A percentile compares a stretch with the other conserved stretches of the same genome.
Conservation (phyloP, 1,139 yeast species). For the Taphrina sp. region DNA sequence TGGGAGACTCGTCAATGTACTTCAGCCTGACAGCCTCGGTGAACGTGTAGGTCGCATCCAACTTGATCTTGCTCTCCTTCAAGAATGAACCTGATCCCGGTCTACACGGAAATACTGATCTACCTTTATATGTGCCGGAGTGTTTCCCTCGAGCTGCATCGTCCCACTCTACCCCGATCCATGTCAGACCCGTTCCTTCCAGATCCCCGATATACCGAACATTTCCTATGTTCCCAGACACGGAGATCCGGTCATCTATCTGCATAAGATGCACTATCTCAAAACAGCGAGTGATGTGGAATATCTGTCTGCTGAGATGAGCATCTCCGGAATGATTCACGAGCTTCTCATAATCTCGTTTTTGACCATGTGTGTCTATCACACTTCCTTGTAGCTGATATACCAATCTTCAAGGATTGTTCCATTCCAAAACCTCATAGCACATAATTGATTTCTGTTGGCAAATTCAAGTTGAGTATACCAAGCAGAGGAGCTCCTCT, state of each 20-base stretch:
- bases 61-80: slow-evolving; percentile 8
- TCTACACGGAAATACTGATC: slow-evolving; percentile 49
- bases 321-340: too few relatives aligned
- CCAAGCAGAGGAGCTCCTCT: too few relatives aligned
- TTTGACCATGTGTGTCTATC: too few relatives aligned
- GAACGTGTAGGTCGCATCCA: neutral
- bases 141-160: slow-evolving; percentile 57
- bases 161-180: slow-evolving; percentile 95
- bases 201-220: slow-evolving; percentile 61
- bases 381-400: too few relatives aligned
- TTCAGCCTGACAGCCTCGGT: slow-evolving; percentile 2
- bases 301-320: too few relatives aligned
- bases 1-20: slow-evolving; percentile 8
- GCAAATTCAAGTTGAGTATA: too few relatives aligned
- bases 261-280: too few relatives aligned
- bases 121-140: slow-evolving; percentile 52
- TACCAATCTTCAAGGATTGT: too few relatives aligned
- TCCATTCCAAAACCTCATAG: too few relatives aligned
- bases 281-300: too few relatives aligned
- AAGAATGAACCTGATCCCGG: slow-evolving; percentile 25
- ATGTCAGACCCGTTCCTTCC: slow-evolving; percentile 46
- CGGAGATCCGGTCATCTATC: slow-evolving; percentile 43
- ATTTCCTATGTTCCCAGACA: slow-evolving; percentile 58
- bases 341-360: too few relatives aligned
- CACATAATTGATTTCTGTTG: too few relatives aligned